phyloP scores from a whole-genome alignment of 768 basidiomycete genomes.

The Calocera cornea region DNA sequence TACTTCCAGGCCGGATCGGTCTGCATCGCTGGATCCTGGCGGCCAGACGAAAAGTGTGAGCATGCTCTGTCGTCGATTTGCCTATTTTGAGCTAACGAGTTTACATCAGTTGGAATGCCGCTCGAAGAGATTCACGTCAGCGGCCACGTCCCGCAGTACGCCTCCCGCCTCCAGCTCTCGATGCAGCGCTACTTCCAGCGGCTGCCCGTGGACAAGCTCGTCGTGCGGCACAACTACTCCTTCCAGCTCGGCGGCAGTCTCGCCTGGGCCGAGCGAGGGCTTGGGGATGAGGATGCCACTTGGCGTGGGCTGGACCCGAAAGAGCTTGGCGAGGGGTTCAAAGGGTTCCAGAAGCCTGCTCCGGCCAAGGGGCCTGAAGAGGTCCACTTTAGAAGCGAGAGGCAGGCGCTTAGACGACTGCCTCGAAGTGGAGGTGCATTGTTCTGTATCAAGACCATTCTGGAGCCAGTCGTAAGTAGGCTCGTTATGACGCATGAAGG shows the following conservation, averaged over 20 bases:
- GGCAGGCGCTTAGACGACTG: constrained; percentile 53
- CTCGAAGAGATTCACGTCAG: constrained; percentile 58
- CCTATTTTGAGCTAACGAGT: background rate
- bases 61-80: background rate
- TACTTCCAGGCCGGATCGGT: constrained; percentile 66
- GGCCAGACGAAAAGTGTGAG: constrained; percentile 47
- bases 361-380: constrained; percentile 13
- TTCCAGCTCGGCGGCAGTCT: constrained; percentile 4
- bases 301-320: background rate
- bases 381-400: constrained; percentile 45
- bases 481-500: background rate
- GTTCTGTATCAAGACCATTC: constrained; percentile 38
- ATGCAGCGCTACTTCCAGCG: constrained; percentile 59
- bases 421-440: constrained; percentile 48
- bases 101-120: constrained; percentile 38
- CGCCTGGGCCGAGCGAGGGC: background rate
- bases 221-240: constrained; percentile 56
- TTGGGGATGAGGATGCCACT: background rate
- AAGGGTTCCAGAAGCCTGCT: background rate
- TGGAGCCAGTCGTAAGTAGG: constrained; percentile 13
- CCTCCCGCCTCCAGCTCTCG: constrained; percentile 35
- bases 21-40: constrained; percentile 48
- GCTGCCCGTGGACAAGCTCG: constrained; percentile 51
- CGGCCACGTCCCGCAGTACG: constrained; percentile 44
- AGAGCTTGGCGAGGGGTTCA: background rate